A percentile compares a stretch with the other conserved stretches of the same genome.
Conservation (phyloP, 495 filamentous ascomycete species). For the Rusavskia elegans region DNA sequence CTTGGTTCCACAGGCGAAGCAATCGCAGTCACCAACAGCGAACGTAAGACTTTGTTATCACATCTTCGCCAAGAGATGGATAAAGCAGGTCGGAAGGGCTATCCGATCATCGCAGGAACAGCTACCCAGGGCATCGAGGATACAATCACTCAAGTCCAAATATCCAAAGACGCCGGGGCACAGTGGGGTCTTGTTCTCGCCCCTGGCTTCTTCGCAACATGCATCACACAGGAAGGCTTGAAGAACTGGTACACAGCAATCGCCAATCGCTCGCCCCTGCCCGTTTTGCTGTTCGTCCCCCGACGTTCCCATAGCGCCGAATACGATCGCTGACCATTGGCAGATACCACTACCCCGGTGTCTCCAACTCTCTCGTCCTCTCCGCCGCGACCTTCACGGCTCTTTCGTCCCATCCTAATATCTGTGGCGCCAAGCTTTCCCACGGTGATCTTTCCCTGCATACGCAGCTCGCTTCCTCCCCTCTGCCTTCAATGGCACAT, state of each 20-base stretch:
- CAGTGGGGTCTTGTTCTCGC: constrained; percentile 46
- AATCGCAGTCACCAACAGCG: constrained; percentile 42
- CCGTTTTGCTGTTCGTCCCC: constrained; percentile 26
- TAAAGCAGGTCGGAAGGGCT: constrained; percentile 38
- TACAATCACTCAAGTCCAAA: constrained; percentile 39
- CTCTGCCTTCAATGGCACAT: constrained; percentile 21
- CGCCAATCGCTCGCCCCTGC: constrained; percentile 35
- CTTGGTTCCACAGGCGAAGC: constrained; percentile 57
- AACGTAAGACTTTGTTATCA: constrained; percentile 39
- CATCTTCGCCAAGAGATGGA: constrained; percentile 36
- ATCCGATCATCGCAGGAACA: constrained; percentile 54
- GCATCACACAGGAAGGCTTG: constrained; percentile 30
- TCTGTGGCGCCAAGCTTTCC: constrained; percentile 54
- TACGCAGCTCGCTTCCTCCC: constrained; percentile 37
- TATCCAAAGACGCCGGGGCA: constrained; percentile 41
- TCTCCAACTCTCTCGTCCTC: constrained; percentile 43
- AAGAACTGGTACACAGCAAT: constrained; percentile 37
- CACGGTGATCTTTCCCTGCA: constrained; percentile 48
- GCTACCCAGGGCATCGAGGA: constrained; percentile 47
- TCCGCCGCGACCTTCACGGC: constrained; percentile 35
- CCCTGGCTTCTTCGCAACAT: constrained; percentile 39
- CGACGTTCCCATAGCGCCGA: no score
- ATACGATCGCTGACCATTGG: no score
- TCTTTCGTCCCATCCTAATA: constrained; percentile 39
- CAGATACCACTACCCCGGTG: constrained; percentile 45